Base-by-base conservation (phyloP, 1,139 yeast genomes). In the Blastobotrys buckinghamii region DNA sequence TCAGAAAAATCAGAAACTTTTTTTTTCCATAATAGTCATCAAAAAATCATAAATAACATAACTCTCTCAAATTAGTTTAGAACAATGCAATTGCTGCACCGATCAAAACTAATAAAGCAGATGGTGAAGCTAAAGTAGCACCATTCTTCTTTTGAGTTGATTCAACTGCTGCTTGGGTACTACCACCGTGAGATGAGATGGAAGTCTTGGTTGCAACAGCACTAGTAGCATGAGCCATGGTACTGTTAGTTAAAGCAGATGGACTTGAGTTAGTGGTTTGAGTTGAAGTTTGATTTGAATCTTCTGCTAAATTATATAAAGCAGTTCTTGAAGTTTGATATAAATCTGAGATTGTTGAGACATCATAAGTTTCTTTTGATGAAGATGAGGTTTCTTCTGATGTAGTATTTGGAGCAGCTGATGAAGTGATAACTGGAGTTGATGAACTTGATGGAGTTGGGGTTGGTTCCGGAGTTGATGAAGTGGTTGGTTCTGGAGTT, bases 321-420 rank as follows among this genome's bases (percentile, higher is more conserved):
- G 61, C 61, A 9, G 60, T 56, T 48, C 61, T 48, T n/a, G 58
- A 47, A 10, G 53, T 44, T n/a, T 48, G 38, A 33, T 57, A 44
- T 29, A 53, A 45, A 24, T 53, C 46, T 41, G 60, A 50, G 33
- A 53, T 60, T 20, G 48, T 47, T 17, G 54, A 42, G 15, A 57
- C 59, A n/a, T 48, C 41, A 37, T 33, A 46, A 5, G 54, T 50
- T 13, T 22, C 16, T 22, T 42, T 34, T 13, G 48, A 37, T 6
- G 44, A 16, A 16, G 55, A 27, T n/a, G n/a, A n/a, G n/a, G 24
- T 22, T 22, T 22, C 24, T 16, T 39, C 24, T 1, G 39, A 6
- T n/a, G 46, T 24, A 16, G 32, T 35, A 19, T 27, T 27, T 6
- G 29, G 13, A 9, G n/a, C 32, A 12, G 19, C 16, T 22, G 32